Conservation (phyloP, 495 filamentous ascomycete species). For the Podospora didyma region DNA sequence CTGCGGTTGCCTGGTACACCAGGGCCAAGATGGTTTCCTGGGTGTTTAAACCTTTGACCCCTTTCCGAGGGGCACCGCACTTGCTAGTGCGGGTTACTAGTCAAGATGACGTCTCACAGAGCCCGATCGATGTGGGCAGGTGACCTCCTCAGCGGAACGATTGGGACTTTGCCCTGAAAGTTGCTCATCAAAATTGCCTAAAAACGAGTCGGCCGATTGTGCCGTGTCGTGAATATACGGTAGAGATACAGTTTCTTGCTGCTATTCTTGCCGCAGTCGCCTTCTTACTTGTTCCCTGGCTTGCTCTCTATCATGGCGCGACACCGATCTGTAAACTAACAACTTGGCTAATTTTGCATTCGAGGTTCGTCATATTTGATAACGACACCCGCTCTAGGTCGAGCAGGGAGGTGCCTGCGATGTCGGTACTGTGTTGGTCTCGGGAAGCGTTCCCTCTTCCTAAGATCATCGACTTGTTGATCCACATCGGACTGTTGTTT, state of each 20-base stretch:
- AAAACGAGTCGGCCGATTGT: neutral
- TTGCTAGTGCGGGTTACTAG: neutral
- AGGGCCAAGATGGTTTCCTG: too few species aligned
- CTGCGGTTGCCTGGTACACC: too few species aligned
- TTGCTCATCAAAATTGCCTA: neutral
- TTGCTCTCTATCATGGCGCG: too few species aligned
- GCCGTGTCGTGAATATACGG: neutral
- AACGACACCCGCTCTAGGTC: neutral
- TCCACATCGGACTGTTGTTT: neutral
- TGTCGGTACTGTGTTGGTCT: neutral
- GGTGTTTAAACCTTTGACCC: neutral
- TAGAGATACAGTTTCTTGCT: neutral
- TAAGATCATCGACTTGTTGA: neutral
- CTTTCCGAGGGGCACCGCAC: neutral
- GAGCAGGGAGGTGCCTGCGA: neutral
- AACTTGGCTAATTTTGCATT: too few species aligned
- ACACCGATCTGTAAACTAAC: too few species aligned
- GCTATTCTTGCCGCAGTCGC: neutral
- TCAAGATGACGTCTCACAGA: constrained; percentile 17
- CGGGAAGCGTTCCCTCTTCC: neutral
- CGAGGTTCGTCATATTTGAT: neutral
- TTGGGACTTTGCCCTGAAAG: neutral
- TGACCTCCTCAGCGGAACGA: neutral
- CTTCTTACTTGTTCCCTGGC: neutral
- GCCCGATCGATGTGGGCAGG: constrained; percentile 8